phyloP scores from a whole-genome alignment of 129 eudicot species.

The Scalesia atractyloides region DNA sequence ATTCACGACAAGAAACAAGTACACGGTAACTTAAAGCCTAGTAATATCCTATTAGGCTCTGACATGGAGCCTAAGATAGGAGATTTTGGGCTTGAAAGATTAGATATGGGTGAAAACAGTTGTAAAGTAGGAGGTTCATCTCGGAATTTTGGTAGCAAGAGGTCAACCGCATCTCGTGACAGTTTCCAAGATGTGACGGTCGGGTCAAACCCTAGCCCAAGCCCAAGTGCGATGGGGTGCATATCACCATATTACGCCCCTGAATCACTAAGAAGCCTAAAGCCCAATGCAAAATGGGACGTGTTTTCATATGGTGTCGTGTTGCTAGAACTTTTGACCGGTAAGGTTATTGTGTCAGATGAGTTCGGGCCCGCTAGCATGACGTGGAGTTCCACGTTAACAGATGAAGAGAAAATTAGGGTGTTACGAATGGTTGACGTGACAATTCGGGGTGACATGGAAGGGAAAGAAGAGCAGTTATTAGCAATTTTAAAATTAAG shows the following conservation, averaged over 20 bases:
- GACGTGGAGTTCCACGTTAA: slow-evolving; percentile 43
- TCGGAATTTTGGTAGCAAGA: slow-evolving; percentile 83
- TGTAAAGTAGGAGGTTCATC: slow-evolving; percentile 70
- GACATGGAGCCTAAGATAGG: slow-evolving; percentile 97
- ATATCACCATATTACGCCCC: slow-evolving; percentile 88
- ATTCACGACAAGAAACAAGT: slow-evolving; percentile 94
- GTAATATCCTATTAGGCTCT: slow-evolving; percentile 64
- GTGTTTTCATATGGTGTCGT: slow-evolving; percentile 89
- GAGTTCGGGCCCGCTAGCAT: slow-evolving; percentile 63
- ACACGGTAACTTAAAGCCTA: slow-evolving; percentile 90
- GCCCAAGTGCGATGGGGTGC: slow-evolving; percentile 73
- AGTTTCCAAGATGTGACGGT: slow-evolving; percentile 64
- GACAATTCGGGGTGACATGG: slow-evolving; percentile 84
- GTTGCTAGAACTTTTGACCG: slow-evolving; percentile 78
- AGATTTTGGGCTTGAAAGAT: slow-evolving; percentile 87
- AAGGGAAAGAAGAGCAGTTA: slow-evolving; percentile 82
- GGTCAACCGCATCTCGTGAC: slow-evolving; percentile 88
- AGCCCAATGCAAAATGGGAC: slow-evolving; percentile 89
- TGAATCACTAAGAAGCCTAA: slow-evolving; percentile 75
- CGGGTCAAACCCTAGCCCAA: slow-evolving; percentile 83
- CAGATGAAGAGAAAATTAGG: slow-evolving; percentile 60
- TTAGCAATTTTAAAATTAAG: slow-evolving; percentile 65
- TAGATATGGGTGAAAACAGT: slow-evolving; percentile 63
- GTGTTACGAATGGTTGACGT: slow-evolving; percentile 77
- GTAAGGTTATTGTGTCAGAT: slow-evolving; percentile 69